phyloP scores from a whole-genome alignment of 306 rosid species.

The Acmispon strigosus region DNA sequence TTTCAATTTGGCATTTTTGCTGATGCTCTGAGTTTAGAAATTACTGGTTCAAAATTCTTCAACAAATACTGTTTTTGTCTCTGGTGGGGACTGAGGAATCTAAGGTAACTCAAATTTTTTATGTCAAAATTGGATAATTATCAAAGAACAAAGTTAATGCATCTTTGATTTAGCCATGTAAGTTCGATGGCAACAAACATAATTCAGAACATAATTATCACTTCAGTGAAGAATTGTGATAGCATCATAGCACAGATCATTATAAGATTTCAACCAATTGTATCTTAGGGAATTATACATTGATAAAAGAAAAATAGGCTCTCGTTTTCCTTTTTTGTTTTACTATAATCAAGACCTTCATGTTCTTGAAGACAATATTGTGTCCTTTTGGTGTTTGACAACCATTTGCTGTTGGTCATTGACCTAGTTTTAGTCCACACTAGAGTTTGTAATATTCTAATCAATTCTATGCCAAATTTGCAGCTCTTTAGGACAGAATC shows the following conservation, averaged over 20 bases:
- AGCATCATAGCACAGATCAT: background rate
- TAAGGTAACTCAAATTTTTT: conserved; percentile 28
- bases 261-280: background rate
- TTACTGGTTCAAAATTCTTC: conserved; percentile 39
- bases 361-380: background rate
- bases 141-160: background rate
- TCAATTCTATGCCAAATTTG: conserved; percentile 8
- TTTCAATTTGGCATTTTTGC: conserved; percentile 47
- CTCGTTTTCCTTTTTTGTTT: background rate
- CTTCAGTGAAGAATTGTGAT: background rate
- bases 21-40: conserved; percentile 30
- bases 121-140: background rate
- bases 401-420: background rate
- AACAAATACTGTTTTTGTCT: conserved; percentile 43
- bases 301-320: background rate
- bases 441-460: conserved; percentile 7
- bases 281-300: background rate
- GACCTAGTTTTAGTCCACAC: background rate
- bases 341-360: background rate
- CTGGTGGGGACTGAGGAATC: conserved; percentile 46
- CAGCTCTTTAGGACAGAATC: conserved; percentile 57
- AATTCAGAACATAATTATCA: background rate
- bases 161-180: background rate
- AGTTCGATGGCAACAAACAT: background rate
- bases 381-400: background rate